Evolutionary conservation across 2,329 filamentous ascomycete species (phyloP).

Genomic region (Sporothrix humicola): DNA sequence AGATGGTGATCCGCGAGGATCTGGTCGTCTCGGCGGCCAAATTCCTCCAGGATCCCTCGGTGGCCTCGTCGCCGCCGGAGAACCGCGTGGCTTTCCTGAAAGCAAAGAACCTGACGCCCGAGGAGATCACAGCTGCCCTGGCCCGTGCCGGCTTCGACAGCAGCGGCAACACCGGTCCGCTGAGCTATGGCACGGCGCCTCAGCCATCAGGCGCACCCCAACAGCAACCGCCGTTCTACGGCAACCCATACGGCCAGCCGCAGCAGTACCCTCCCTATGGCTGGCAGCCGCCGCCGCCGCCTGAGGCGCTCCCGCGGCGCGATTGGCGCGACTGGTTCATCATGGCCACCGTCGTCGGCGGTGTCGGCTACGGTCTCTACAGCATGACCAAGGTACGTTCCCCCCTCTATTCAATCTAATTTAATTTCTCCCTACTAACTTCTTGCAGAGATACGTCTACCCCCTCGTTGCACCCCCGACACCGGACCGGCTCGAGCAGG

Average conservation of each 20-base stretch:
- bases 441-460: slow-evolving; percentile 77
- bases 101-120: slow-evolving; percentile 95
- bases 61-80: slow-evolving; percentile 86
- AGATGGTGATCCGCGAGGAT: slow-evolving; percentile 90
- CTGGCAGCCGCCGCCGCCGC: slow-evolving; percentile 60
- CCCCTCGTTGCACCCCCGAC: slow-evolving; percentile 93
- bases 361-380: slow-evolving; percentile 87
- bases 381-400: slow-evolving; percentile 76
- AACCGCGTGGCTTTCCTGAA: slow-evolving; percentile 91
- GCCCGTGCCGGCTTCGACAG: slow-evolving; percentile 70
- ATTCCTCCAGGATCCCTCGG: slow-evolving; percentile 95
- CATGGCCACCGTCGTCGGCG: slow-evolving; percentile 93
- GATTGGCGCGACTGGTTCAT: slow-evolving; percentile 99
- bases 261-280: slow-evolving; percentile 57
- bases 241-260: slow-evolving; percentile 50
- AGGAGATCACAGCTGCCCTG: slow-evolving; percentile 88
- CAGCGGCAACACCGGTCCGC: slow-evolving; percentile 45
- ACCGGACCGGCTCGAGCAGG: slow-evolving; percentile 88
- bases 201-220: slow-evolving; percentile 19
- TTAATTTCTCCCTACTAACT: neutral
- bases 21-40: slow-evolving; percentile 77
- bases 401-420: neutral
- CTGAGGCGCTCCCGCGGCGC: slow-evolving; percentile 70
- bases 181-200: slow-evolving; percentile 36
- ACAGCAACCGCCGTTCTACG: slow-evolving; percentile 54